Evolutionary conservation across 257 asterid genomes (phyloP).

Genomic region (Solanum pennellii): DNA sequence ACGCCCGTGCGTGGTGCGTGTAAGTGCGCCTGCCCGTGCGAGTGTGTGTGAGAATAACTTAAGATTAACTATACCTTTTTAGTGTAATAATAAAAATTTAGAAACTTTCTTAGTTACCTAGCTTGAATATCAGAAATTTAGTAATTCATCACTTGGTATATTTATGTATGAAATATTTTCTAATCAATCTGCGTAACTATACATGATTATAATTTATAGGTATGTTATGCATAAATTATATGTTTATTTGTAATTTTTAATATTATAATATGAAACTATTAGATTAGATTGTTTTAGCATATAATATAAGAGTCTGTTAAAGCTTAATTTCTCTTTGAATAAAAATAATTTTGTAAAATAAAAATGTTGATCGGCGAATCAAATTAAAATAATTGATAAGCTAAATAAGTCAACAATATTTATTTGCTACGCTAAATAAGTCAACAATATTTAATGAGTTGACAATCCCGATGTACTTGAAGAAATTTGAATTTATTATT

Average conservation of each 20-base stretch:
- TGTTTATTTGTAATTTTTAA: background rate
- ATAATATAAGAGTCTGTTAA: background rate
- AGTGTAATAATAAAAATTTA: too few species aligned
- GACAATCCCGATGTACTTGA: background rate
- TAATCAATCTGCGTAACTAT: too few species aligned
- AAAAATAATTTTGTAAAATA: too few species aligned
- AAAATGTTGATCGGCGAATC: background rate
- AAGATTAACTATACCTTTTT: too few species aligned
- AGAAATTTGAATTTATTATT: too few species aligned
- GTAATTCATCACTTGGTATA: background rate
- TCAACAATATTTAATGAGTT: too few species aligned
- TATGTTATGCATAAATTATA: background rate
- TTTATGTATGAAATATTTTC: background rate
- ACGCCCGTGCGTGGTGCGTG: too few species aligned
- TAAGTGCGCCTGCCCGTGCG: too few species aligned
- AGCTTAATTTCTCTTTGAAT: background rate
- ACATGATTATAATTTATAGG: background rate
- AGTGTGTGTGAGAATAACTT: too few species aligned
- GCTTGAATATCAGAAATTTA: background rate
- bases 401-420: background rate
- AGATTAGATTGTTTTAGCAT: background rate
- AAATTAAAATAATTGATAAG: too few species aligned
- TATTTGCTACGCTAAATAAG: background rate
- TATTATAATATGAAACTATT: too few species aligned
- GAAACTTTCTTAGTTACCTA: background rate